Conservation (phyloP, 768 basidiomycete species). For the Suillus spraguei region DNA sequence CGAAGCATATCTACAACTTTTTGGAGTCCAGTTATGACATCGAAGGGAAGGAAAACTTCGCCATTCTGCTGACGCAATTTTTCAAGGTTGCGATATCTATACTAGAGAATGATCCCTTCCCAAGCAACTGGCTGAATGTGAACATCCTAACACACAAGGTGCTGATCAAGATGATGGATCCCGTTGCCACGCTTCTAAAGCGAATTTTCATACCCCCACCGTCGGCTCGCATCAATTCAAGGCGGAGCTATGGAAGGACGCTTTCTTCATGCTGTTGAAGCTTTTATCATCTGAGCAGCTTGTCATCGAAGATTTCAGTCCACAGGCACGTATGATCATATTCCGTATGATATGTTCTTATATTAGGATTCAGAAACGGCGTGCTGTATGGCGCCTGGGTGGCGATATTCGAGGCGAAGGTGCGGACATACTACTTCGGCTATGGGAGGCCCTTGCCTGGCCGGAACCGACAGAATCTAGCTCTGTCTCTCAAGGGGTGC, state of each 20-base stretch:
- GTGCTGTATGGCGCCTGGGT: conserved; percentile 94
- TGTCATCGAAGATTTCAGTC: conserved; percentile 92
- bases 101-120: conserved; percentile 86
- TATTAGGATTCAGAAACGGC: conserved; percentile 67
- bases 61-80: conserved; percentile 68
- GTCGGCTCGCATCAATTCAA: conserved; percentile 71
- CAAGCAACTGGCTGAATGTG: conserved; percentile 88
- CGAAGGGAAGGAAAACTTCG: conserved; percentile 83
- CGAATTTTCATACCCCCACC: conserved; percentile 78
- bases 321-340: conserved; percentile 59
- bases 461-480: conserved; percentile 55
- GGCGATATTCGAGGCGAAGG: conserved; percentile 95
- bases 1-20: conserved; percentile 75
- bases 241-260: conserved; percentile 76
- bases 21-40: conserved; percentile 83
- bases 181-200: conserved; percentile 75
- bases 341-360: conserved; percentile 12
- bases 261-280: conserved; percentile 80
- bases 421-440: conserved; percentile 69
- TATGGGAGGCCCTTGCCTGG: conserved; percentile 90
- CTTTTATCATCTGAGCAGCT: conserved; percentile 89
- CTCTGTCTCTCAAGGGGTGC: conserved; percentile 66
- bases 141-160: conserved; percentile 88
- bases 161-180: conserved; percentile 85
- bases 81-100: conserved; percentile 84